These are phyloP conservation scores for Blumeria graminis DNA, from an alignment of 2,329 filamentous ascomycete species.

Conservation along the genomic window DNA sequence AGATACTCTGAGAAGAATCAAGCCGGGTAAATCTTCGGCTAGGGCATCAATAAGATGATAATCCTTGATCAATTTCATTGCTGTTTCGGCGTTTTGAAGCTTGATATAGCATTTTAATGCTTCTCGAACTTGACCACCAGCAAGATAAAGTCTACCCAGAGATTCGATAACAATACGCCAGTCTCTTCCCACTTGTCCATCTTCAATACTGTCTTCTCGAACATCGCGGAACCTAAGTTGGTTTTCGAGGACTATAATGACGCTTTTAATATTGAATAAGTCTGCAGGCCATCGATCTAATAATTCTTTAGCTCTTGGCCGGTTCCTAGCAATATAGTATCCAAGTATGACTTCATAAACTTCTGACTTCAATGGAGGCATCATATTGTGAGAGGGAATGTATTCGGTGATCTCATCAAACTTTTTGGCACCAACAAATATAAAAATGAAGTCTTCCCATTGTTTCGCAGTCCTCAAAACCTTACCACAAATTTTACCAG, in stretches of 20 bases:
- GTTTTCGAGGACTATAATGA: constrained; percentile 59
- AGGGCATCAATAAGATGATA: constrained; percentile 79
- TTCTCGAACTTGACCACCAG: constrained; percentile 57
- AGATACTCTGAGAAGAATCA: constrained; percentile 69
- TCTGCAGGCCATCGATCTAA: constrained; percentile 67
- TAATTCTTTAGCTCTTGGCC: constrained; percentile 50
- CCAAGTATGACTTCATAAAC: constrained; percentile 78
- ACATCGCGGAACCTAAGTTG: constrained; percentile 57
- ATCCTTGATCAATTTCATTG: constrained; percentile 65
- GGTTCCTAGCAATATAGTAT: constrained; percentile 65
- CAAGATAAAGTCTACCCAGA: constrained; percentile 63
- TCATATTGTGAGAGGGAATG: constrained; percentile 55
- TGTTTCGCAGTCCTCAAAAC: constrained; percentile 55
- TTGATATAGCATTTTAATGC: constrained; percentile 74
- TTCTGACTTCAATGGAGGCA: constrained; percentile 52
- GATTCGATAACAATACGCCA: constrained; percentile 80
- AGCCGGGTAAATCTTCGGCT: constrained; percentile 68
- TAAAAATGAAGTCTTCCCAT: constrained; percentile 94
- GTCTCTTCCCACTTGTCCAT: constrained; percentile 47
- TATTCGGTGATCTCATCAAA: constrained; percentile 76
- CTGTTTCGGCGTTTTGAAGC: constrained; percentile 74
- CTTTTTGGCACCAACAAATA: constrained; percentile 62
- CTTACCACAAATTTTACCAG: constrained; percentile 59
- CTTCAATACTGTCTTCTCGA: constrained; percentile 50
- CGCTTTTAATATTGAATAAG: constrained; percentile 53